Evolutionary conservation across 352 stramenopile species (phyloP).

Genomic region (Globisporangium irregulare): DNA sequence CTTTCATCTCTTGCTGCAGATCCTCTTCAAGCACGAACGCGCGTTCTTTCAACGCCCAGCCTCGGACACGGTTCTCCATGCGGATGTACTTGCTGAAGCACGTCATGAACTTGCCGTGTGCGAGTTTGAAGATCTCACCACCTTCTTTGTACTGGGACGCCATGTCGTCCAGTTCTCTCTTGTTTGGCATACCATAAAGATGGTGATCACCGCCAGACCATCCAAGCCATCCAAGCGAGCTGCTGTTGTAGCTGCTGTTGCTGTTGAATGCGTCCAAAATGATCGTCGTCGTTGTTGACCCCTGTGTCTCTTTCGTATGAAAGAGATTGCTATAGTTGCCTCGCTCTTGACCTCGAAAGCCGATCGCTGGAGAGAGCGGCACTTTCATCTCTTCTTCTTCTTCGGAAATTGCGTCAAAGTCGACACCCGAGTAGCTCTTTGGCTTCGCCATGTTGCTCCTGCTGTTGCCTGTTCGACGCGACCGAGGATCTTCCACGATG

Average conservation of each 20-base stretch:
- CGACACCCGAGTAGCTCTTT: slow-evolving; percentile 12
- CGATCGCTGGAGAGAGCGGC: slow-evolving; percentile 4
- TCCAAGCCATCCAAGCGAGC: background rate
- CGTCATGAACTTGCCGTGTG: slow-evolving; percentile 43
- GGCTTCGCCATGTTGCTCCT: slow-evolving; percentile 2
- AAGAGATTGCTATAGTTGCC: background rate
- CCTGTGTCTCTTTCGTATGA: background rate
- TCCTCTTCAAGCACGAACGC: slow-evolving; percentile 63
- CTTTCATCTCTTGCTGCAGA: slow-evolving; percentile 50
- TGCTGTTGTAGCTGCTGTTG: background rate
- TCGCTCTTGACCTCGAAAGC: background rate
- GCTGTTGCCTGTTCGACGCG: background rate
- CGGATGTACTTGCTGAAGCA: slow-evolving; percentile 62
- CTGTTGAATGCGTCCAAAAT: background rate
- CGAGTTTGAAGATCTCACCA: slow-evolving; percentile 37
- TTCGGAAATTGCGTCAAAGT: slow-evolving; percentile 5
- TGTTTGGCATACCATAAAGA: slow-evolving; percentile 17
- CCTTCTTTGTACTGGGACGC: slow-evolving; percentile 39
- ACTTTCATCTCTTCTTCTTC: background rate
- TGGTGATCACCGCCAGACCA: background rate
- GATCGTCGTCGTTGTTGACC: background rate
- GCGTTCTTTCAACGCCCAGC: slow-evolving; percentile 46
- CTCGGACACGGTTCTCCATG: slow-evolving; percentile 42
- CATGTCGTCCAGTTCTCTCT: slow-evolving; percentile 31
- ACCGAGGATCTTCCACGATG: slow-evolving; percentile 13